Percentiles rank a stretch among this genome's conserved stretches.
Evolutionary conservation across 257 asterid genomes (phyloP).

Genomic region (Nicotiana undulata): DNA sequence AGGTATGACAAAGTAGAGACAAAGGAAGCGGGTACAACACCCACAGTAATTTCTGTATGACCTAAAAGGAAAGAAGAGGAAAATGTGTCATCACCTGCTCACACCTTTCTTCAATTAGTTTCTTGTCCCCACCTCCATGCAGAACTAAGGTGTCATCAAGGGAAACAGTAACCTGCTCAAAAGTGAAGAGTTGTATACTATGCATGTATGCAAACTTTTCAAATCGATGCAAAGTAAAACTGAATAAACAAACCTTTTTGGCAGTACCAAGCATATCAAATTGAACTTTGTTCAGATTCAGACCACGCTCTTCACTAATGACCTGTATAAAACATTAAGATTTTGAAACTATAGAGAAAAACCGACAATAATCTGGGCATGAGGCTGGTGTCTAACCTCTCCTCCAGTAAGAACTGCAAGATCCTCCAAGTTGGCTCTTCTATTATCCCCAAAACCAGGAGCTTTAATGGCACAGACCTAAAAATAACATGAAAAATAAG

Average conservation of each 20-base stretch:
- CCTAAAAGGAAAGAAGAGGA: neutral
- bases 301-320: conserved; percentile 66
- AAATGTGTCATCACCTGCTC: conserved; percentile 53
- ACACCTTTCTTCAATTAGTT: conserved; percentile 87
- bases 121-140: conserved; percentile 87
- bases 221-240: neutral
- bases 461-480: conserved; percentile 95
- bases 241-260: conserved; percentile 48
- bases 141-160: conserved; percentile 77
- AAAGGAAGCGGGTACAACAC: neutral
- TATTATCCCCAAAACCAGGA: conserved; percentile 94
- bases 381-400: conserved; percentile 48
- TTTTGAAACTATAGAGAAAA: conserved; percentile 7
- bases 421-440: conserved; percentile 75
- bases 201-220: conserved; percentile 1
- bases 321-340: conserved; percentile 43
- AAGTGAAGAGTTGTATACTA: neutral
- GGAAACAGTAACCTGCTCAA: conserved; percentile 69
- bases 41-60: neutral
- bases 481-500: conserved; percentile 11
- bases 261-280: conserved; percentile 91
- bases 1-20: neutral
- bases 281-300: conserved; percentile 55
- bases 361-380: neutral
- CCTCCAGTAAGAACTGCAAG: conserved; percentile 93